Conservation (phyloP, 2,329 filamentous ascomycete species). For the Gaeumannomyces sp. region DNA sequence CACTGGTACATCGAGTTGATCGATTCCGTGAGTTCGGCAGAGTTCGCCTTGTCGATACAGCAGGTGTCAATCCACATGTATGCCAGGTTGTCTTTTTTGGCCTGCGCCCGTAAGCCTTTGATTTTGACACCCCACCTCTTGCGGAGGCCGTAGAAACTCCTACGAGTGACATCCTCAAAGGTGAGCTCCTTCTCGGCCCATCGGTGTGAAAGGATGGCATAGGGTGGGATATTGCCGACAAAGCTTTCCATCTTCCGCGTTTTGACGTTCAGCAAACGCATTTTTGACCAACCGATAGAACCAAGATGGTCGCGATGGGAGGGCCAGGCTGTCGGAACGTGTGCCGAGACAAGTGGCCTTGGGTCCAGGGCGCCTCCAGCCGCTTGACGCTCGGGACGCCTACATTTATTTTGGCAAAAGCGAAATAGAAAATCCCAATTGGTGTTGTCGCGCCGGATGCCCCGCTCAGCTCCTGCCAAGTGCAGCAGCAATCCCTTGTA, state of each 20-base stretch:
- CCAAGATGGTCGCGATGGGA: no score
- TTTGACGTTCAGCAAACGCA: constrained; percentile 9
- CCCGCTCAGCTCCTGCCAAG: no score
- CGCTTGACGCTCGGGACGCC: no score
- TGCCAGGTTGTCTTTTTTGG: neutral
- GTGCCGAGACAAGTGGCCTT: no score
- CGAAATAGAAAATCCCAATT: no score
- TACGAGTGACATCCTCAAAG: constrained; percentile 6
- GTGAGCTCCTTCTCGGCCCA: constrained; percentile 13
- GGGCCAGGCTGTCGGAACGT: no score
- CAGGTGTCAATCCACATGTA: constrained; percentile 4
- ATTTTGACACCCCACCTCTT: constrained; percentile 12
- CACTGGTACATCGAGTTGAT: constrained; percentile 7
- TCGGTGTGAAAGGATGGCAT: constrained; percentile 18
- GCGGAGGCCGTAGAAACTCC: neutral
- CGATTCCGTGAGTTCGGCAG: constrained; percentile 1
- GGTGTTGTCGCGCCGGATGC: no score
- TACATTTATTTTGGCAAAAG: no score
- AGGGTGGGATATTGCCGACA: constrained; percentile 4
- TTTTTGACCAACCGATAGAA: neutral
- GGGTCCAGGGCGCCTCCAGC: no score
- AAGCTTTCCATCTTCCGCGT: constrained; percentile 7
- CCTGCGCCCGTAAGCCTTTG: neutral
- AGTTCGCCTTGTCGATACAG: constrained; percentile 5
- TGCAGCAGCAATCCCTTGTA: no score